Evolutionary conservation across 2,329 filamentous ascomycete species (phyloP), one percentile per base, ranked within the genome.

Genomic region (Ascochyta lentis): DNA sequence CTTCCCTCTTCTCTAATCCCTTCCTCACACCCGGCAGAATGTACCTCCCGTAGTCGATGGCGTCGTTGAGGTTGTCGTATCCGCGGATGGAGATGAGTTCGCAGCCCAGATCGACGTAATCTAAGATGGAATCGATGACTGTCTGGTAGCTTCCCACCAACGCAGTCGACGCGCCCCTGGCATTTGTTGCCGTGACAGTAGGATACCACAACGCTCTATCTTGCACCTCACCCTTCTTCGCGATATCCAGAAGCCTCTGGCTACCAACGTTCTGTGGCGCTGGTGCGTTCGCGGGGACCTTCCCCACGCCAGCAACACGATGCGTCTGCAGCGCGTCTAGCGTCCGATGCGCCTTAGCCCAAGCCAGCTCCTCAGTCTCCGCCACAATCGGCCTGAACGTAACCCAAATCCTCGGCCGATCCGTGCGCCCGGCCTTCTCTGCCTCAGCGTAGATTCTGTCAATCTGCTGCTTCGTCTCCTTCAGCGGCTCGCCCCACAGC

Each of bases 401-500:
- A 1, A 87, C 85, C 85, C 85, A 87, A 64, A 87, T 87, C 4
- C 83, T 75, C 6, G 85, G 85, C 0, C 80, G 74, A 59, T 87
- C 84, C 0, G 58, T 67, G 1, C 85, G 80, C 0, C 84, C 84
- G 1, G 84, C 84, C 59, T 81, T 82, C n/a, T 78, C 82, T 0
- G 85, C 81, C 63, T 83, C 84, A 3, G 79, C 82, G 59, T 86
- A 86, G 66, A 87, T 83, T 19, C 80, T 79, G 59, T 85, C 83
- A 60, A 87, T 86, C 68, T 87, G 85, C 64, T 87, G 78, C 71
- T 84, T 84, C 0, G 85, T 87, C 66, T 87, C 85, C 71, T 86
- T 86, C 2, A 87, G 75, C 1, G 85, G 85, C 64, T 87, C 85
- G 10, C 85, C 85, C 85, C 85, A 87, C 4, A 87, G 80, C 0